Evolutionary conservation across 257 asterid species (phyloP).

Genomic region (Penstemon newberryi): DNA sequence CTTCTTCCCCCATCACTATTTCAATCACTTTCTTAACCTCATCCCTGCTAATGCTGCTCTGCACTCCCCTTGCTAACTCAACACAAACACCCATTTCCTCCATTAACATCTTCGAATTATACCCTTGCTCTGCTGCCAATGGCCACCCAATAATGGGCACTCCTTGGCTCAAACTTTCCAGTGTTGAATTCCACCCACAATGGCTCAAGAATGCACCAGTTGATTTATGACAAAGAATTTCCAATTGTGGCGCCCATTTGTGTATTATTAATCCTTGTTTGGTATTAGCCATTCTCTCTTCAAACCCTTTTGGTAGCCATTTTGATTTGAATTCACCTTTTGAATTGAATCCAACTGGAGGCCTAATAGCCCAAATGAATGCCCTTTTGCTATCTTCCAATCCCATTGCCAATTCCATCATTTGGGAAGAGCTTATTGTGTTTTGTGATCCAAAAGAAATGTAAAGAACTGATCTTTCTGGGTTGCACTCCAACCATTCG

Average conservation of each 20-base stretch:
- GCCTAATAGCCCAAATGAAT: conserved; percentile 80
- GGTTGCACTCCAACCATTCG: conserved; percentile 56
- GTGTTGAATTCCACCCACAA: conserved; percentile 87
- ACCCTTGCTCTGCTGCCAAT: conserved; percentile 87
- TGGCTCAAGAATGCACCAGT: conserved; percentile 76
- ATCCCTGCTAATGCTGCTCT: conserved; percentile 41
- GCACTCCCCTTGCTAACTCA: background rate
- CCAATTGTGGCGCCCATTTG: conserved; percentile 96
- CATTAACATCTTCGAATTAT: conserved; percentile 73
- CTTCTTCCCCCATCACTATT: conserved; percentile 45
- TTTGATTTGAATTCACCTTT: conserved; percentile 58
- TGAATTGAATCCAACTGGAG: conserved; percentile 61
- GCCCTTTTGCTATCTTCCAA: conserved; percentile 59
- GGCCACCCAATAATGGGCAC: conserved; percentile 96
- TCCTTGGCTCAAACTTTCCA: conserved; percentile 91
- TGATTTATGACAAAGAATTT: conserved; percentile 71
- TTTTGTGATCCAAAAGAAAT: conserved; percentile 95
- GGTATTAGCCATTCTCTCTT: conserved; percentile 29
- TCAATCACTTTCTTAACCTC: conserved; percentile 65
- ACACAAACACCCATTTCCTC: conserved; percentile 80
- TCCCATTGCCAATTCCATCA: conserved; percentile 85
- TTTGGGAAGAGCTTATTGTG: conserved; percentile 65
- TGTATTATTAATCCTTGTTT: conserved; percentile 62
- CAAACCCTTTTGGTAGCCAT: conserved; percentile 73
- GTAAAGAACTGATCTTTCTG: conserved; percentile 57